phyloP scores from a whole-genome alignment of 192 early-diverging fungal species.

The Linnemannia schmuckeri region DNA sequence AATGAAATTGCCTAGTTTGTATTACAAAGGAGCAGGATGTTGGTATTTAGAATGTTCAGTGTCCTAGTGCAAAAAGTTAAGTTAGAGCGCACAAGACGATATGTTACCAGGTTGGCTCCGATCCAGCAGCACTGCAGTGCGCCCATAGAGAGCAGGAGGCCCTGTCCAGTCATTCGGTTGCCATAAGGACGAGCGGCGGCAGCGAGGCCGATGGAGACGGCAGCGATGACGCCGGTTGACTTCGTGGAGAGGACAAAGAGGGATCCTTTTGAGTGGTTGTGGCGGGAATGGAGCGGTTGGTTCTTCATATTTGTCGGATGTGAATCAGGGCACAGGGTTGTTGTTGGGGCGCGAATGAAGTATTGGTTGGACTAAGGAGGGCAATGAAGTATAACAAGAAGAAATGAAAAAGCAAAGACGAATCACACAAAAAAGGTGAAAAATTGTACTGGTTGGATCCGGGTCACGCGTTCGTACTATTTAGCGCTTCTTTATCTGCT shows the following conservation, averaged over 20 bases:
- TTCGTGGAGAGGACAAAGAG: slow-evolving; percentile 50
- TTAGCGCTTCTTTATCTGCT: no score
- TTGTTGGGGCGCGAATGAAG: neutral
- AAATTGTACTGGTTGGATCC: neutral
- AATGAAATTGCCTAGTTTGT: slow-evolving; percentile 47
- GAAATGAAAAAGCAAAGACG: neutral
- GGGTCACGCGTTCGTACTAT: no score
- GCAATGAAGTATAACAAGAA: neutral
- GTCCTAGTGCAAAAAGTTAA: neutral
- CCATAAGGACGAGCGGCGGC: slow-evolving; percentile 32
- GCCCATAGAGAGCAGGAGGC: slow-evolving; percentile 36
- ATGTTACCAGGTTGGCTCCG: slow-evolving; percentile 42
- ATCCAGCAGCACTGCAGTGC: slow-evolving; percentile 50
- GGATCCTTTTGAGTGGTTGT: slow-evolving; percentile 33
- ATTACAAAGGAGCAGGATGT: neutral
- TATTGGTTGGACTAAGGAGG: neutral
- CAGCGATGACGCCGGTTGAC: slow-evolving; percentile 36
- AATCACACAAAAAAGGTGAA: neutral
- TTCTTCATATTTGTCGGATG: slow-evolving; percentile 26
- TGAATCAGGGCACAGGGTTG: neutral
- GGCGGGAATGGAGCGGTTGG: slow-evolving; percentile 16
- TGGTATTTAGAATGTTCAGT: neutral
- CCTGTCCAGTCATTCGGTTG: slow-evolving; percentile 7
- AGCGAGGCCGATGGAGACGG: slow-evolving; percentile 42
- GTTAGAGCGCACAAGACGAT: neutral